Base-by-base conservation (phyloP, 148 eudicot genomes). In the Drosera capensis region DNA sequence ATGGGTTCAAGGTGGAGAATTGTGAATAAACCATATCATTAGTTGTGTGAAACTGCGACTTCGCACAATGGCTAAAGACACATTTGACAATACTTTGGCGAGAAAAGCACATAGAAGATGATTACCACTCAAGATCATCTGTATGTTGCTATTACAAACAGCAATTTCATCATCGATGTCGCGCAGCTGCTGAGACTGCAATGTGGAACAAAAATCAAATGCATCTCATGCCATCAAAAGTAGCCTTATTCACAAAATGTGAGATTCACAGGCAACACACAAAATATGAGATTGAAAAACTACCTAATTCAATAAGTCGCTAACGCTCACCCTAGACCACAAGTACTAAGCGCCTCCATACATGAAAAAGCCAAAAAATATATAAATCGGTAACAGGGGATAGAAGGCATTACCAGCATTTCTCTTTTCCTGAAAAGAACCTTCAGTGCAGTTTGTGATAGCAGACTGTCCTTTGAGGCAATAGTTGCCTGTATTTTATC, bases 381-480 rank as follows among this genome's bases (percentile, higher is more conserved):
- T n/a, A n/a, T n/a, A n/a, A n/a, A n/a, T n/a, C n/a, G n/a, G 43
- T 45, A 19, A 39, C 13, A 9, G n/a, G 38, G n/a, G 13, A 15
- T 2, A 34, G n/a, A 15, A 25, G 36, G 30, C 62, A 31, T 71
- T n/a, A 77, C 90, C 83, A 80, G 68, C 52, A 49, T 70, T 48
- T 63, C 63, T 46, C 72, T 70, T 66, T 68, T 71, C 23, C 54
- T 56, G 21, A 28, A 43, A 23, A 80, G 72, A 70, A 38, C 65
- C 54, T 46, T 67, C 37, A 75, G 56, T 21, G 74, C 77, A 52
- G 79, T 49, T 60, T 67, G 56, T 24, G 74, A n/a, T 39, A 80
- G 26, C 24, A 52, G 46, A 34, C 58, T 44, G 13, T 67, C 61
- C 44, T 60, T 64, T 34, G 62, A 43, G 25, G 63, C 63, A 43